Base-by-base conservation (phyloP, 768 basidiomycete species). In the Leccinum olivaceopallidum region DNA sequence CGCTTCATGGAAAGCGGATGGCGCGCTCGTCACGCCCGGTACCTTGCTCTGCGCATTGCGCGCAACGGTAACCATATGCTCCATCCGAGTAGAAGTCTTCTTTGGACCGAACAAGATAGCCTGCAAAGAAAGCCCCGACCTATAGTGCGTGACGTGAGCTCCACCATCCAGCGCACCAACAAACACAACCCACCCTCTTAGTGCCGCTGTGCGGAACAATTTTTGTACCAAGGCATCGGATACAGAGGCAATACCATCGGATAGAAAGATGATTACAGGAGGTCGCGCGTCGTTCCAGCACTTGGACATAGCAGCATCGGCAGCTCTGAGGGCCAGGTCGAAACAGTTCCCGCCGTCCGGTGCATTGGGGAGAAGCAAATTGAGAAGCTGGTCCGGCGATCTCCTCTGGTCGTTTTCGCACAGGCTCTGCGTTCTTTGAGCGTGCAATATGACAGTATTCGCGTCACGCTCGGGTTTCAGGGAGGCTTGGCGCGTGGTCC, bases 121-220 rank as follows among this genome's bases (percentile, higher is more conserved):
- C 18, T 86, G 85, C 59, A 87, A 80, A 2, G 85, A 84, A 4
- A 87, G 73, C 16, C 82, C 77, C 72, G 78, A 80, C 22, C 85
- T 86, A 36, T 12, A 30, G 4, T 0, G 2, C 13, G 28, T 14
- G 30, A 48, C n/a, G 18, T 61, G 10, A 53, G 48, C 5, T 30
- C 20, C 34, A 49, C 14, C 10, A 4, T 34, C 28, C 24, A 24
- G 28, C 28, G 22, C 22, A 0, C 28, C 22, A 24, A 24, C 22
- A 2, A 24, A 24, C 22, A 24, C 22, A 2, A 24, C 22, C 2
- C 22, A 24, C 84, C 84, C 82, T 4, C 71, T 77, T 12, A 67
- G 63, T 2, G 79, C 66, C 1, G 80, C 69, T 0, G 71, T 60
- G 2, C 65, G 73, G 61, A 81, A 79, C 1, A 84, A 56, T 18